Percentiles rank a stretch among this genome's conserved stretches.
Evolutionary conservation across 208 protist genomes (phyloP).

Genomic region (Naegleria lovaniensis): DNA sequence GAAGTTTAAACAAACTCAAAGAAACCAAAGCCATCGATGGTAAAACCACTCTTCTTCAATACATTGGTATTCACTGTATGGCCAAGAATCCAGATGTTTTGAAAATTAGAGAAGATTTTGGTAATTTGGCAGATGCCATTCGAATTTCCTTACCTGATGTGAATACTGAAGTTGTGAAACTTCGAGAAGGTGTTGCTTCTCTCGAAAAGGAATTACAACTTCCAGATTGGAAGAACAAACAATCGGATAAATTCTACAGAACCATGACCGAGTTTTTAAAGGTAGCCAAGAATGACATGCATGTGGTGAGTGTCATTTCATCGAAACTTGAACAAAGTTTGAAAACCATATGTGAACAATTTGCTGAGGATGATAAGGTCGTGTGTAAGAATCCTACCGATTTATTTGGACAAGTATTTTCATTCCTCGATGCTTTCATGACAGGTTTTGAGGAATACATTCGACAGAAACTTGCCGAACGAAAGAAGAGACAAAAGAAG

Average conservation of each 20-base stretch:
- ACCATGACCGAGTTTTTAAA: neutral
- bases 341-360: neutral
- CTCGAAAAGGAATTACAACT: neutral
- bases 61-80: neutral
- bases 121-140: neutral
- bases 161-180: neutral
- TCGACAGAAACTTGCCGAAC: neutral
- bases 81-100: neutral
- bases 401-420: neutral
- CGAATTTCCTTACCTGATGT: neutral
- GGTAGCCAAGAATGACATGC: neutral
- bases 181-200: neutral
- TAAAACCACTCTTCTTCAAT: constrained; percentile 22
- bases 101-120: neutral
- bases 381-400: neutral
- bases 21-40: constrained; percentile 23
- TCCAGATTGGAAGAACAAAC: neutral
- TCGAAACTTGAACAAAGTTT: neutral
- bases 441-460: neutral
- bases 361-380: neutral
- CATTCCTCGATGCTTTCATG: neutral
- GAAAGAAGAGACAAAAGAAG: neutral
- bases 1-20: neutral
- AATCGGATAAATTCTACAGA: neutral
- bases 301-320: neutral